Evolutionary conservation across 805 yeast genomes (phyloP).

Genomic region (Henningerozyma blattae): DNA sequence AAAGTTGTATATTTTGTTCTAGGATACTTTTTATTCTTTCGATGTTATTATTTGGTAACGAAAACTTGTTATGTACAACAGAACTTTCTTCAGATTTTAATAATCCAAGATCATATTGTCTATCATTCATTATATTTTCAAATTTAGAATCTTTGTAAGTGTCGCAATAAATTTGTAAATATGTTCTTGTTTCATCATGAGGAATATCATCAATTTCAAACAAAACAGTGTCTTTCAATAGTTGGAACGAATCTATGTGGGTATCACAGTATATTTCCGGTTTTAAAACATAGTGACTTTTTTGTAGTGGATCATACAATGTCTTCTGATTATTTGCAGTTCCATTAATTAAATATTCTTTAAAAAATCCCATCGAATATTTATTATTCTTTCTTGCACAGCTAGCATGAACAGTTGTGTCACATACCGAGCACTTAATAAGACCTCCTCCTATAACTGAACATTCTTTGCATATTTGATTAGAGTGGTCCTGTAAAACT

Average conservation of each 20-base stretch:
- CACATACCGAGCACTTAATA: slow-evolving; percentile 12
- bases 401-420: slow-evolving; percentile 12
- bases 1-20: too few species aligned
- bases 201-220: background rate
- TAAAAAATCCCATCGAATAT: slow-evolving; percentile 8
- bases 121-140: background rate
- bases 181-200: background rate
- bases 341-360: background rate
- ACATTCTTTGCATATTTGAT: slow-evolving; percentile 33
- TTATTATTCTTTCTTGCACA: slow-evolving; percentile 15
- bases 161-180: slow-evolving; percentile 3
- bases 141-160: background rate
- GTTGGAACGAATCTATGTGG: slow-evolving; percentile 1
- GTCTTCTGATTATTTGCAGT: background rate
- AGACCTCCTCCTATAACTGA: slow-evolving; percentile 35
- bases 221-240: background rate
- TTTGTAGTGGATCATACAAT: slow-evolving; percentile 1
- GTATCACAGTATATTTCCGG: slow-evolving; percentile 8
- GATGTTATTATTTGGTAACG: too few species aligned
- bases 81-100: too few species aligned
- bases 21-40: too few species aligned
- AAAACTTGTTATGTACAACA: too few species aligned
- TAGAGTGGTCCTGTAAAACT: slow-evolving; percentile 22
- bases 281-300: slow-evolving; percentile 1
- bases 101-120: background rate